phyloP scores from a whole-genome alignment of 106 monocot species.

The Ottelia alismoides region DNA sequence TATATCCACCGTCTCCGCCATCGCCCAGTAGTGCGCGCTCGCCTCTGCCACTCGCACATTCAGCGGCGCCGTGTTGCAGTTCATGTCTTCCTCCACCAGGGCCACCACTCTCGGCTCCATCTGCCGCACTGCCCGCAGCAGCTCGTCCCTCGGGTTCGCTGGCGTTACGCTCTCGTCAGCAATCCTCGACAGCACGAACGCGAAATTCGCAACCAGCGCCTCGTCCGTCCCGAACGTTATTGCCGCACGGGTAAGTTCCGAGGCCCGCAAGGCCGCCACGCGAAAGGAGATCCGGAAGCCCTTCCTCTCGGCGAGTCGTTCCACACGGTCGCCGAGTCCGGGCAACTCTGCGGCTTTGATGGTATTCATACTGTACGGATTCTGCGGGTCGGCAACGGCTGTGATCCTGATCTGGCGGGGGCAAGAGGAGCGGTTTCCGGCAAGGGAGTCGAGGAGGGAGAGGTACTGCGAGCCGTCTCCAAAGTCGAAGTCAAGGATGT shows the following conservation, averaged over 20 bases:
- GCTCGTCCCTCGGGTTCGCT: too few species aligned
- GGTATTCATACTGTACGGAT: too few species aligned
- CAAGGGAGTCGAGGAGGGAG: constrained; percentile 13
- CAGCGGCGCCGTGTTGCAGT: constrained; percentile 50
- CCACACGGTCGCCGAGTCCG: constrained; percentile 22
- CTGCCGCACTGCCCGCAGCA: too few species aligned
- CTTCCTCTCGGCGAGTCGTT: constrained; percentile 26
- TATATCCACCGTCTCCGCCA: constrained; percentile 50
- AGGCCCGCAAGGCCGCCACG: constrained; percentile 20
- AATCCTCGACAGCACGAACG: constrained; percentile 44
- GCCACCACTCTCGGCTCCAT: too few species aligned
- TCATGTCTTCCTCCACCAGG: too few species aligned
- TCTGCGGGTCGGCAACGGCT: too few species aligned
- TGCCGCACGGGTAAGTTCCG: constrained; percentile 24
- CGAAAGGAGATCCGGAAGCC: too few species aligned
- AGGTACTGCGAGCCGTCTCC: too few species aligned
- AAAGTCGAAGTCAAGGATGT: constrained; percentile 34
- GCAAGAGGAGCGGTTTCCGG: background rate
- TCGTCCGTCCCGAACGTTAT: constrained; percentile 49
- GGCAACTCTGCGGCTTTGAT: background rate
- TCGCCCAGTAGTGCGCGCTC: too few species aligned
- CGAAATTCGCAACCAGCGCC: constrained; percentile 60
- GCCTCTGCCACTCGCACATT: constrained; percentile 49
- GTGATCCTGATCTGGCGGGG: background rate
- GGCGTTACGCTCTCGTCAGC: constrained; percentile 85